A percentile compares a stretch with the other conserved stretches of the same genome.
Evolutionary conservation across 2,329 filamentous ascomycete genomes (phyloP).

Genomic region (Calonectria henricotiae): DNA sequence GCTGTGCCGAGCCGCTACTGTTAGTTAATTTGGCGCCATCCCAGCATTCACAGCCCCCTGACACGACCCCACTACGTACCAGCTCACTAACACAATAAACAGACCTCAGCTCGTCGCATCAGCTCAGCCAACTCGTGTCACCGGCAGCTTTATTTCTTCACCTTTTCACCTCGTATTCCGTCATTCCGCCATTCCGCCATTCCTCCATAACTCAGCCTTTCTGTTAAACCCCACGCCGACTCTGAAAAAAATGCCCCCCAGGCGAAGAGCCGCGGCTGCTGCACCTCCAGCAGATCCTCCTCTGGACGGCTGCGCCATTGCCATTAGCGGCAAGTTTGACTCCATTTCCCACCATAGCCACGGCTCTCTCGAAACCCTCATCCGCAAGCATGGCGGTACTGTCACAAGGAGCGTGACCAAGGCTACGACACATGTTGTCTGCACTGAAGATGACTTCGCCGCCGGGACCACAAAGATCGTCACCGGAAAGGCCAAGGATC

Average conservation of each 20-base stretch:
- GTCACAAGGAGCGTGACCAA: slow-evolving; percentile 66
- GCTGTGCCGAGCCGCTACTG: slow-evolving; percentile 30
- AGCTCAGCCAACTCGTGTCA: slow-evolving; percentile 29
- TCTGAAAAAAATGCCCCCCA: slow-evolving; percentile 45
- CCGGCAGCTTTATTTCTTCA: slow-evolving; percentile 18
- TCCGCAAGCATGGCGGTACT: slow-evolving; percentile 67
- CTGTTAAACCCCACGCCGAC: not conserved
- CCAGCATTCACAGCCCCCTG: slow-evolving; percentile 44
- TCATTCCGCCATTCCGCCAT: too few species aligned
- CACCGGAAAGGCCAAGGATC: slow-evolving; percentile 63
- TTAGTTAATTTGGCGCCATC: slow-evolving; percentile 36
- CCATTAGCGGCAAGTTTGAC: slow-evolving; percentile 75
- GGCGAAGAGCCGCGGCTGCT: slow-evolving; percentile 44
- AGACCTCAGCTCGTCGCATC: slow-evolving; percentile 14
- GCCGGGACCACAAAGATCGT: slow-evolving; percentile 69
- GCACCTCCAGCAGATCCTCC: slow-evolving; percentile 53
- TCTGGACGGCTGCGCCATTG: slow-evolving; percentile 68
- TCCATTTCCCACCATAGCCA: slow-evolving; percentile 72
- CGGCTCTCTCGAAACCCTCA: slow-evolving; percentile 62
- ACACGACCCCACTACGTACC: slow-evolving; percentile 27
- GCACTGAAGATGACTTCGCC: slow-evolving; percentile 69
- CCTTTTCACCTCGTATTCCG: not conserved
- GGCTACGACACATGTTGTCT: slow-evolving; percentile 72
- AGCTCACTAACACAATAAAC: slow-evolving; percentile 40
- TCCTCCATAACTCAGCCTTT: not conserved